Evolutionary conservation across 2,329 filamentous ascomycete genomes (phyloP).

Genomic region (Zasmidium cellare): DNA sequence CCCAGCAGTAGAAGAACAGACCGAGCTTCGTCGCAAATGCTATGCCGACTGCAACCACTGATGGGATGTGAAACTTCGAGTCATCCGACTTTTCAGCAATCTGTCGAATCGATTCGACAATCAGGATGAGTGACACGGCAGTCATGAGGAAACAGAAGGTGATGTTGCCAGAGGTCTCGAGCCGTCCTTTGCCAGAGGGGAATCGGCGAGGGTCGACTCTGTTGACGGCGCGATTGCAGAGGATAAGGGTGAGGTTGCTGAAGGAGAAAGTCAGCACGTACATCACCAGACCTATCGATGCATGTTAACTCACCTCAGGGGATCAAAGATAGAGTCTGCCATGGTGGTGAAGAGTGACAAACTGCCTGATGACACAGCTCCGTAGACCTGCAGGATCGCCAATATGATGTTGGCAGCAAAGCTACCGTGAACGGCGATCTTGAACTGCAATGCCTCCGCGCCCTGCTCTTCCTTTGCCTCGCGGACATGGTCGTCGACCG

Average conservation of each 20-base stretch:
- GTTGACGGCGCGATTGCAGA: constrained; percentile 84
- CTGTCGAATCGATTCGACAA: constrained; percentile 79
- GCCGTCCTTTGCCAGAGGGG: constrained; percentile 86
- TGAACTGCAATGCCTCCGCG: constrained; percentile 76
- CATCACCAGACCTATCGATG: not conserved
- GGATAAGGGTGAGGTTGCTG: constrained; percentile 82
- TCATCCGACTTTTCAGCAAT: constrained; percentile 55
- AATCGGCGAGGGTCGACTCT: constrained; percentile 83
- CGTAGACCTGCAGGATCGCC: constrained; percentile 81
- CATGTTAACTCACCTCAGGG: constrained; percentile 17
- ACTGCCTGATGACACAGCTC: constrained; percentile 81
- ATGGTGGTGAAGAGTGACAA: constrained; percentile 96
- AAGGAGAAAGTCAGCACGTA: constrained; percentile 46
- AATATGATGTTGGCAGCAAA: constrained; percentile 81
- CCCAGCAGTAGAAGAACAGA: constrained; percentile 91
- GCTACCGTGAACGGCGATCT: constrained; percentile 65
- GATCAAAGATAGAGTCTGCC: constrained; percentile 94
- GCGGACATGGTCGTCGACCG: constrained; percentile 84
- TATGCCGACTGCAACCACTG: constrained; percentile 78
- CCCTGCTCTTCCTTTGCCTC: constrained; percentile 77
- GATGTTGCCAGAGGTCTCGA: constrained; percentile 95
- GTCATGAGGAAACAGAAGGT: constrained; percentile 97
- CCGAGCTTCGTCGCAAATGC: constrained; percentile 82
- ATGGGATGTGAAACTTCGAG: constrained; percentile 74
- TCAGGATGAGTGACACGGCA: constrained; percentile 84